Conservation (phyloP, 352 stramenopile genomes). For the Discostella stelligera region DNA sequence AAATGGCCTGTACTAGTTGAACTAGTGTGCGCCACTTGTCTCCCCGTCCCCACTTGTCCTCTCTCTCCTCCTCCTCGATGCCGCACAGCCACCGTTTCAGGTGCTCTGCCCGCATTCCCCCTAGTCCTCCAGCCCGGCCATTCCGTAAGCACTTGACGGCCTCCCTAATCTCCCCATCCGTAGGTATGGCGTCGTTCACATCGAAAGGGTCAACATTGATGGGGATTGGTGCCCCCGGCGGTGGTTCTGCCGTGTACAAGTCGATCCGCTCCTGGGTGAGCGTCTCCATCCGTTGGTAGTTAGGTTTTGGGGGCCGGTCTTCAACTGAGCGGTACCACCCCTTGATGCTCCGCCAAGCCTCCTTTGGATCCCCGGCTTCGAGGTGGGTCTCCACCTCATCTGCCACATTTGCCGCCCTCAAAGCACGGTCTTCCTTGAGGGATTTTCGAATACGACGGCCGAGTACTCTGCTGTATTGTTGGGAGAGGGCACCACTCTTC, state of each 20-base stretch:
- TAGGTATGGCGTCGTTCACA: not conserved
- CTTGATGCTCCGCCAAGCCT: constrained; percentile 12
- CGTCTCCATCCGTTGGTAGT: constrained; percentile 16
- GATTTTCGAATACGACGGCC: not conserved
- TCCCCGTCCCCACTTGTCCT: not conserved
- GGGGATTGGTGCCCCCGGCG: constrained; percentile 27
- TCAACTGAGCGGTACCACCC: constrained; percentile 19
- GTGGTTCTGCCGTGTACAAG: constrained; percentile 19
- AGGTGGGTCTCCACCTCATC: not conserved
- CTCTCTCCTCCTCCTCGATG: constrained; percentile 9
- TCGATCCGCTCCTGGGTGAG: constrained; percentile 19
- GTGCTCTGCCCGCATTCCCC: constrained; percentile 15
- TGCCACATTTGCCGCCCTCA: not conserved
- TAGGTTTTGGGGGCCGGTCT: constrained; percentile 7
- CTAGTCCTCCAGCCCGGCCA: constrained; percentile 10
- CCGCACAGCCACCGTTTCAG: constrained; percentile 23
- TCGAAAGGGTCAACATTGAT: constrained; percentile 21
- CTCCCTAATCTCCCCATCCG: constrained; percentile 19
- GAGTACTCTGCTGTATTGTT: not conserved
- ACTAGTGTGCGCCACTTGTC: constrained; percentile 13
- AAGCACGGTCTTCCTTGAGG: not conserved
- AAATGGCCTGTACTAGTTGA: constrained; percentile 30
- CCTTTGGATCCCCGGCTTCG: constrained; percentile 7
- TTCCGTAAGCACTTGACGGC: constrained; percentile 8
- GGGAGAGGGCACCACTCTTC: not conserved